Conservation (phyloP, 2,329 filamentous ascomycete species). For the Dactylonectria macrodidyma region DNA sequence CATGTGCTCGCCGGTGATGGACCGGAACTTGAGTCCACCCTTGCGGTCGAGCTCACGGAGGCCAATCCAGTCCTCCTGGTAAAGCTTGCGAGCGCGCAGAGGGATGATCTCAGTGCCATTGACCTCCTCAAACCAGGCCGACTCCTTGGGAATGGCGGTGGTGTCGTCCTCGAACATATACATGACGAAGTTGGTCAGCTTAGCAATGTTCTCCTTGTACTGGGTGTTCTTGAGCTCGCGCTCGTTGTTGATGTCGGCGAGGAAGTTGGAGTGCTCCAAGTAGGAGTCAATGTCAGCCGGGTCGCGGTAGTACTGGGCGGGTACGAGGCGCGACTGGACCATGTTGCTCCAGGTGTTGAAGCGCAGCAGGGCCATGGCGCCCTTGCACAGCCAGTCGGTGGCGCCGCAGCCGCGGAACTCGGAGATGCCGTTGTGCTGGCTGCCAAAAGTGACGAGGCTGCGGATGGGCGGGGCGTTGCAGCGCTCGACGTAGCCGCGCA, state of each 20-base stretch:
- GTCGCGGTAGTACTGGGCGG: constrained; percentile 95
- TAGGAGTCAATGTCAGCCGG: constrained; percentile 76
- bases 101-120: constrained; percentile 78
- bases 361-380: constrained; percentile 82
- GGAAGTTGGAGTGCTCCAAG: constrained; percentile 85
- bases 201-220: constrained; percentile 80
- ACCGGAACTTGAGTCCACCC: constrained; percentile 83
- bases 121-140: constrained; percentile 90
- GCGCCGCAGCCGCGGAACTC: constrained; percentile 82
- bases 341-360: constrained; percentile 85
- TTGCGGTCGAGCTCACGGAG: constrained; percentile 84
- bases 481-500: constrained; percentile 90
- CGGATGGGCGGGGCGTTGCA: constrained; percentile 84
- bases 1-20: constrained; percentile 87
- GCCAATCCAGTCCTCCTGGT: constrained; percentile 94
- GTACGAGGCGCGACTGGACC: constrained; percentile 86
- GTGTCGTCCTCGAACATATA: constrained; percentile 90
- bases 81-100: constrained; percentile 79
- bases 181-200: constrained; percentile 86
- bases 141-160: constrained; percentile 91
- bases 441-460: constrained; percentile 89
- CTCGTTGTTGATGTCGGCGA: constrained; percentile 98
- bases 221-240: constrained; percentile 78
- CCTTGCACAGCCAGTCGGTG: constrained; percentile 85
- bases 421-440: constrained; percentile 92